These are phyloP conservation scores for Eustoma russellianum DNA, from an alignment of 257 asterid genomes.

Conservation along the genomic window DNA sequence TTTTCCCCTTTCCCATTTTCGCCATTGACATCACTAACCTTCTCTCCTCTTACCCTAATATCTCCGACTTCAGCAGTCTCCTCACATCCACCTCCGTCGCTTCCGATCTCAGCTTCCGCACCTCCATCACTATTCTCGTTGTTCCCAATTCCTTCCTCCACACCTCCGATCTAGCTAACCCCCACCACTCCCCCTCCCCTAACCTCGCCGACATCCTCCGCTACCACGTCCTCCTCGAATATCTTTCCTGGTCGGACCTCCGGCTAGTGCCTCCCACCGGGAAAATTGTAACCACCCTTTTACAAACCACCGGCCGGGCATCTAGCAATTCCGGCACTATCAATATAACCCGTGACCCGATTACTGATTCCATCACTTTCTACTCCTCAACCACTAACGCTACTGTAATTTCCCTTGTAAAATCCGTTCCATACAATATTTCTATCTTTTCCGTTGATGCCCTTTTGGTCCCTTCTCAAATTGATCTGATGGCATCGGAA, in stretches of 20 bases:
- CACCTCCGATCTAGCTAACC: slow-evolving; percentile 22
- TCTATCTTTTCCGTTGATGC: slow-evolving; percentile 47
- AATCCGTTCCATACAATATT: slow-evolving; percentile 48
- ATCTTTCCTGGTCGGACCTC: slow-evolving; percentile 54
- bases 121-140: slow-evolving; percentile 53
- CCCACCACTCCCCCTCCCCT: slow-evolving; percentile 27
- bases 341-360: slow-evolving; percentile 46
- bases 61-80: slow-evolving; percentile 53
- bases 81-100: slow-evolving; percentile 58
- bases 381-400: slow-evolving; percentile 62
- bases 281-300: slow-evolving; percentile 54
- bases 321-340: slow-evolving; percentile 44
- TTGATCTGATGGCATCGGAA: slow-evolving; percentile 77
- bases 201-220: slow-evolving; percentile 66
- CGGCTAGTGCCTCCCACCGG: slow-evolving; percentile 53
- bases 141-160: slow-evolving; percentile 59
- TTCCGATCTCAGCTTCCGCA: slow-evolving; percentile 48
- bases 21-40: slow-evolving; percentile 47
- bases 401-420: slow-evolving; percentile 37
- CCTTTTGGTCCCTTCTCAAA: slow-evolving; percentile 42
- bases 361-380: slow-evolving; percentile 32
- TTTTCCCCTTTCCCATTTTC: slow-evolving; percentile 19
- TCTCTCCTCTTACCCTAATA: slow-evolving; percentile 43
- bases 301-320: slow-evolving; percentile 74
- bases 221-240: slow-evolving; percentile 70